A percentile compares a stretch with the other conserved stretches of the same genome.
Evolutionary conservation across 306 rosid species (phyloP).

Genomic region (Prunus fruticosa): DNA sequence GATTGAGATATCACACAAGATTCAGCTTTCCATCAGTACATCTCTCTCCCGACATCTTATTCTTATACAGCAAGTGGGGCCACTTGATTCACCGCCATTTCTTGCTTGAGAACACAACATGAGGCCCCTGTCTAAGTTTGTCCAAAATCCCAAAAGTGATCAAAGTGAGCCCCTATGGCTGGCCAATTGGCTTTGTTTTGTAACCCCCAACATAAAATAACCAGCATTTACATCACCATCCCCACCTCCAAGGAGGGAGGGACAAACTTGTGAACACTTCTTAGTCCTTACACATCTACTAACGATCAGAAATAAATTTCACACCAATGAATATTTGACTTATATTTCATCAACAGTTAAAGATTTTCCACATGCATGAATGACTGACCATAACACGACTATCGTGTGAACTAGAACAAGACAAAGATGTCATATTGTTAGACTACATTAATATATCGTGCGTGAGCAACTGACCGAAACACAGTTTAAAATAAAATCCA

Average conservation of each 20-base stretch:
- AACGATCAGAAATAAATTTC: too few relatives aligned
- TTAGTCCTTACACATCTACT: too few relatives aligned
- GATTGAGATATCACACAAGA: slow-evolving; percentile 18
- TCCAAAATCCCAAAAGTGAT: slow-evolving; percentile 15
- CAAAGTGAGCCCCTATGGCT: not conserved
- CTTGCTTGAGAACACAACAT: slow-evolving; percentile 17
- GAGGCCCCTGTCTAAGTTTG: slow-evolving; percentile 15
- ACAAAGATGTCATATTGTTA: too few relatives aligned
- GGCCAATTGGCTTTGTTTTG: not conserved
- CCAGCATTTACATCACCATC: not conserved
- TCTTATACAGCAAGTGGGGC: slow-evolving; percentile 23
- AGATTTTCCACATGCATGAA: too few relatives aligned
- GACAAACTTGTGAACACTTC: not conserved
- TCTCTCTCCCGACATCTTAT: slow-evolving; percentile 21
- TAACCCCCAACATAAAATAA: not conserved
- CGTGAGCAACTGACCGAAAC: too few relatives aligned
- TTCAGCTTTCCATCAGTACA: slow-evolving; percentile 18
- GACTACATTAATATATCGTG: too few relatives aligned
- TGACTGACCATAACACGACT: too few relatives aligned
- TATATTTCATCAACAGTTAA: too few relatives aligned
- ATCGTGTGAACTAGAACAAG: too few relatives aligned
- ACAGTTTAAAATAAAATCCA: not conserved
- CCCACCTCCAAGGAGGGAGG: not conserved
- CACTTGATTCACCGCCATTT: slow-evolving; percentile 17
- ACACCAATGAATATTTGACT: too few relatives aligned